Conservation (phyloP, 495 filamentous ascomycete species). For the Penicillium herquei region DNA sequence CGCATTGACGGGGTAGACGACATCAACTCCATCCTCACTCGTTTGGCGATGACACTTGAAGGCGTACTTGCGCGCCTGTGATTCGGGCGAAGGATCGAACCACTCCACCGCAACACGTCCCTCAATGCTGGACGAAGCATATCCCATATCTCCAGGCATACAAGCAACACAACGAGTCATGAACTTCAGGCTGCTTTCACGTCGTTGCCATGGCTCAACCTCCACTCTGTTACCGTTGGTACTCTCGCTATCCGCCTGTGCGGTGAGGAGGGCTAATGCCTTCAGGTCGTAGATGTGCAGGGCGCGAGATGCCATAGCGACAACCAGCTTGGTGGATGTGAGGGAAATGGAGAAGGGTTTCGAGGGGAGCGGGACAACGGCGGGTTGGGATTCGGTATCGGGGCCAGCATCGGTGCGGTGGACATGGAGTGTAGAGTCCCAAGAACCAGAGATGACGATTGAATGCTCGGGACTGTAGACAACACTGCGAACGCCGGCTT, state of each 20-base stretch:
- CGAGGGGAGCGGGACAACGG: conserved; percentile 66
- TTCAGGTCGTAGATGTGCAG: conserved; percentile 91
- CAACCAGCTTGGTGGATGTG: conserved; percentile 78
- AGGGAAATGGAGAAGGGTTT: conserved; percentile 88
- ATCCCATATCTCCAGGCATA: conserved; percentile 93
- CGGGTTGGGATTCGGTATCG: conserved; percentile 45
- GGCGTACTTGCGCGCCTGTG: conserved; percentile 90
- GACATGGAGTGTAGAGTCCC: conserved; percentile 88
- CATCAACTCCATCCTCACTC: conserved; percentile 64
- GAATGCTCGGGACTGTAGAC: conserved; percentile 75
- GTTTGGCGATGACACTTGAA: conserved; percentile 95
- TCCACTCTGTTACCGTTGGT: conserved; percentile 44
- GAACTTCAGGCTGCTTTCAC: conserved; percentile 92
- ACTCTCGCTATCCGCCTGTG: conserved; percentile 42
- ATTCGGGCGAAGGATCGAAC: conserved; percentile 84
- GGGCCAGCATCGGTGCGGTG: conserved; percentile 55
- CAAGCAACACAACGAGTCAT: conserved; percentile 92
- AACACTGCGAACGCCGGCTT: conserved; percentile 74
- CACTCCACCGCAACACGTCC: conserved; percentile 94
- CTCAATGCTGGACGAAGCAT: conserved; percentile 85
- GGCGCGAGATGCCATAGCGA: conserved; percentile 90
- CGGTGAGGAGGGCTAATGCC: conserved; percentile 54
- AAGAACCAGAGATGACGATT: conserved; percentile 83
- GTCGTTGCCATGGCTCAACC: conserved; percentile 79
- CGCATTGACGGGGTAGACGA: conserved; percentile 94